phyloP scores from a whole-genome alignment of 1,284 basidiomycete species.

The Microbotryomycetes sp. region DNA sequence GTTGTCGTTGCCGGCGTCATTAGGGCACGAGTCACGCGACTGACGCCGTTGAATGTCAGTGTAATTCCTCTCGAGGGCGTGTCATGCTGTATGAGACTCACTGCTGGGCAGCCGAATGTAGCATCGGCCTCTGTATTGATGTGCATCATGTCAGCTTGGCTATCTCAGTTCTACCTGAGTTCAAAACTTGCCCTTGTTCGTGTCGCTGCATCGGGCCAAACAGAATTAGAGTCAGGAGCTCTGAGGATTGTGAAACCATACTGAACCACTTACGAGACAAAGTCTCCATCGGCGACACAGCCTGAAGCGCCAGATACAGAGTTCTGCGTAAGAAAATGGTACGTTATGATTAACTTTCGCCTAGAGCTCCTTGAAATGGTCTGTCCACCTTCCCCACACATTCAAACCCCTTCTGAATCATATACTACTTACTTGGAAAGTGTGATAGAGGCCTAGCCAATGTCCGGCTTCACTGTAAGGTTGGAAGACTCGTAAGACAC shows the following conservation, averaged over 20 bases:
- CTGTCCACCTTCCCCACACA: no score
- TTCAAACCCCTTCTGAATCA: constrained; percentile 47
- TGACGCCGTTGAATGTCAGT: no score
- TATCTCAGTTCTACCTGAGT: no score
- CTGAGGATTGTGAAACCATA: no score
- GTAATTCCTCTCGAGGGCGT: no score
- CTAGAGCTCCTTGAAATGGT: no score
- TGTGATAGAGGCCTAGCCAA: constrained; percentile 53
- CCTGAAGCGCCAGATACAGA: background rate
- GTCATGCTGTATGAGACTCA: background rate
- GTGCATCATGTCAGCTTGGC: background rate
- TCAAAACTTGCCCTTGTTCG: background rate
- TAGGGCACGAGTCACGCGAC: background rate
- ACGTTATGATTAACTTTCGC: no score
- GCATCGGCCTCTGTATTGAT: background rate
- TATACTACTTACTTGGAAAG: constrained; percentile 57
- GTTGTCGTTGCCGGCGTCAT: background rate
- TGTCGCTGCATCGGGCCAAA: background rate
- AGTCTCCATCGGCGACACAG: background rate
- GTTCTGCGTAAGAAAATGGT: no score
- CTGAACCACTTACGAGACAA: background rate
- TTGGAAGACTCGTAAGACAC: background rate
- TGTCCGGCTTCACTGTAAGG: no score
- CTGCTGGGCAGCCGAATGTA: background rate
- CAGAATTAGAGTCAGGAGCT: background rate